Evolutionary conservation across 164 flowering plant species (phyloP).

Genomic region (Akebia trifoliata): DNA sequence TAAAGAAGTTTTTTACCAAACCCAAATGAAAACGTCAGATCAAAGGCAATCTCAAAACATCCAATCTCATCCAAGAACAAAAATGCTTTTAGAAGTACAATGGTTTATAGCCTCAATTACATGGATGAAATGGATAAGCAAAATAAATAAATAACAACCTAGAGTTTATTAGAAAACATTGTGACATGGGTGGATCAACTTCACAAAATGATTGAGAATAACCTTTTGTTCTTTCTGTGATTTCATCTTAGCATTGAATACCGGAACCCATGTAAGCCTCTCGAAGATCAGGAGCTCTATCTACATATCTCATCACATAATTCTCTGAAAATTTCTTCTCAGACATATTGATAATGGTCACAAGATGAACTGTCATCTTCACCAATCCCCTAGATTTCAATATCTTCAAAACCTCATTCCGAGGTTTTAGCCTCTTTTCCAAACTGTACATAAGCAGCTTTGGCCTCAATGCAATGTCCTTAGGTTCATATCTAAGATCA

Average conservation of each 20-base stretch:
- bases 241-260: background rate
- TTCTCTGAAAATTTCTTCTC: constrained; percentile 4
- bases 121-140: too few relatives aligned
- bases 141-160: too few relatives aligned
- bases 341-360: background rate
- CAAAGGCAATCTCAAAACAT: too few relatives aligned
- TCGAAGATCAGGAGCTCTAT: constrained; percentile 7
- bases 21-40: too few relatives aligned
- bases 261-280: background rate
- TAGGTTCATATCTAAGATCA: background rate
- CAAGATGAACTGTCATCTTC: background rate
- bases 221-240: background rate
- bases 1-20: too few relatives aligned
- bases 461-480: background rate
- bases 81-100: too few relatives aligned
- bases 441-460: constrained; percentile 5
- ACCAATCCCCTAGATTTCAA: constrained; percentile 5
- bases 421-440: constrained; percentile 11
- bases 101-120: too few relatives aligned
- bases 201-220: background rate
- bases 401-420: constrained; percentile 10
- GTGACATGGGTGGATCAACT: too few relatives aligned
- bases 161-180: too few relatives aligned
- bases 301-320: constrained; percentile 2
- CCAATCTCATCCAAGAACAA: too few relatives aligned